Conservation (phyloP, 2,329 filamentous ascomycete genomes). For the Endothia cerciana region DNA sequence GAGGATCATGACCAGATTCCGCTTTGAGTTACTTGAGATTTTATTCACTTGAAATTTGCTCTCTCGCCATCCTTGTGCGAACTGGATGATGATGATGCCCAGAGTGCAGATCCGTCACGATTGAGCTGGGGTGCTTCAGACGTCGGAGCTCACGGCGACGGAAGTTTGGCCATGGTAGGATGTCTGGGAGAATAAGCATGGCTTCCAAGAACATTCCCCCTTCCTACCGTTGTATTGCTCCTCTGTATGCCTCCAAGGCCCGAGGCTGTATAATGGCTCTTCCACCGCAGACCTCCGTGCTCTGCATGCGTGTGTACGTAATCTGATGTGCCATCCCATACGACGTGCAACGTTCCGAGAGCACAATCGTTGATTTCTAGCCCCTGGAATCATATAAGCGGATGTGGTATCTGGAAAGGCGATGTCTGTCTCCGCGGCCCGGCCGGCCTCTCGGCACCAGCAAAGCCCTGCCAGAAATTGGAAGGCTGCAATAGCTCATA, state of each 20-base stretch:
- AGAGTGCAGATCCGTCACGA: neutral
- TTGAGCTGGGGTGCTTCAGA: neutral
- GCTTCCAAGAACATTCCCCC: neutral
- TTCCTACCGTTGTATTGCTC: slow-evolving; percentile 9
- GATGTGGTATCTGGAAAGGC: neutral
- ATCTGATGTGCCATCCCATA: neutral
- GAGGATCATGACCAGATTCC: neutral
- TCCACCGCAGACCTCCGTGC: neutral
- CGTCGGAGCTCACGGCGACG: neutral
- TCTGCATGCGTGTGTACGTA: neutral
- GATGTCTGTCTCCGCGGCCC: neutral
- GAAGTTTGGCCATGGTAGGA: neutral
- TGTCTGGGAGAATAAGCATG: neutral
- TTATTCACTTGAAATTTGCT: neutral
- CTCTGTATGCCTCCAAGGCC: neutral
- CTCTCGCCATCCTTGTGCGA: too few relatives aligned
- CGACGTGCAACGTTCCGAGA: neutral
- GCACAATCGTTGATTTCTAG: neutral
- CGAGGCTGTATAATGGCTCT: neutral
- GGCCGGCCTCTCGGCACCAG: neutral
- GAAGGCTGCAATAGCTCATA: neutral
- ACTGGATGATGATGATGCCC: too few relatives aligned
- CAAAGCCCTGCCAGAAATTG: neutral
- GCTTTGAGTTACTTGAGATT: neutral
- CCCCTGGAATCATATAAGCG: neutral